Base-by-base conservation (phyloP, 768 basidiomycete genomes). In the Dacryopinax spathularia region DNA sequence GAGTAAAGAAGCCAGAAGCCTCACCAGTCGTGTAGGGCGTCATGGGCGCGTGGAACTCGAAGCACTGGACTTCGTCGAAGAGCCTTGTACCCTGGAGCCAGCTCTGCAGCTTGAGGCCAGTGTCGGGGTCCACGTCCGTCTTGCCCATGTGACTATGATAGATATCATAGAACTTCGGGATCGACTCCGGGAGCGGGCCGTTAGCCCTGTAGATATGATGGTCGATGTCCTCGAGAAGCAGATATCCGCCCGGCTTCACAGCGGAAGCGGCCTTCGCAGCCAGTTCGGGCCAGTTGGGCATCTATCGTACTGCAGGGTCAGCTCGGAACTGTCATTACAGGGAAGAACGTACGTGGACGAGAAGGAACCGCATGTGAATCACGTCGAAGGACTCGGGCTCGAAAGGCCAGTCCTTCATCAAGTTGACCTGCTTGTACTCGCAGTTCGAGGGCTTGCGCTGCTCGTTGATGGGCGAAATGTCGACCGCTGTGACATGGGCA, bases 231-330 rank as follows among this genome's bases (percentile, higher is more conserved):
- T 71, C 70, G 60, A 72, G 29, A 34, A 72, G 65, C 20, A 72
- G 65, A 67, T 69, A 70, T 25, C 70, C 71, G 7, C 70, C 69
- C 2, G 70, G 71, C 33, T 62, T 66, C 62, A 72, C 64, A 33
- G 71, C 66, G 43, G 64, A 48, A 34, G 65, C 63, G 15, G 48
- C 48, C 48, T 56, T 56, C 25, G 48, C 48, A 18, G 48, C 48
- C 3, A 56, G 48, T 29, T 56, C 25, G 25, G 48, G 48, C 48
- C 48, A 56, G 48, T 56, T 56, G 6, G 48, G 48, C 48, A 56
- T 56, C 48, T 56, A n/a, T n/a, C n/a, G 48, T 15, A 9, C 9
- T 20, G 43, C 15, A 29, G 15, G 12, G 25, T 56, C 18, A 56
- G 18, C 5, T 18, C 9, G 29, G 29, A 18, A 27, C 3, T 3